Base-by-base conservation (phyloP, 1,139 yeast genomes). In the Yamadazyma conglobata region DNA sequence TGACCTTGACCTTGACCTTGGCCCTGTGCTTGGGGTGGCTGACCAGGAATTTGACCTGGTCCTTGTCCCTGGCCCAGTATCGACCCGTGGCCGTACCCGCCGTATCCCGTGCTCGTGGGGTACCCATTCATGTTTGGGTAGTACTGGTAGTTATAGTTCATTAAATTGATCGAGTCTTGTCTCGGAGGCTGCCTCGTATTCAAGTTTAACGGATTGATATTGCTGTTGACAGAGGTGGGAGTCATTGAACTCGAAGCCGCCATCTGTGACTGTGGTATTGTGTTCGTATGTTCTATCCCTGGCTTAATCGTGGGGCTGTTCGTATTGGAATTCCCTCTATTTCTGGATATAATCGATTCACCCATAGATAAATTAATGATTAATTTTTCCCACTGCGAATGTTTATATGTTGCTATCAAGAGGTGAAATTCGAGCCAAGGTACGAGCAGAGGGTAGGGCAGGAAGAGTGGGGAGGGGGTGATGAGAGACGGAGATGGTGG, bases 101-200 rank as follows among this genome's bases (percentile, higher is more conserved):
- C n/a, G n/a, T n/a, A n/a, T n/a, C n/a, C n/a, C n/a, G n/a, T n/a
- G n/a, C n/a, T n/a, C n/a, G n/a, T n/a, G n/a, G n/a, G n/a, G n/a
- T n/a, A n/a, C 10, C 25, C 25, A 15, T 18, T 18, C 11, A 12
- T 22, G 13, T 17, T 22, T 6, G 31, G 31, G 12, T 28, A 23
- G 11, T 28, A 28, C 14, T 22, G 31, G n/a, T 28, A 28, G 22
- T 28, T 28, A 18, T 28, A 22, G 12, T 22, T 22, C 19, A 16
- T 22, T n/a, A 18, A 12, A n/a, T 17, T 18, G 11, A 12, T 14
- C 9, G 25, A 14, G 10, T 28, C 31, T 28, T 28, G 31, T 28
- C 26, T 28, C 4, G 15, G 12, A 3, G 25, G 16, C 21, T 21
- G 25, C 15, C 26, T 12, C 7, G 11, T 18, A 10, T 28, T 28